Evolutionary conservation across 1,139 yeast genomes (phyloP), one percentile per base, ranked within the genome.

Genomic region (Hyphopichia pseudoburtonii): DNA sequence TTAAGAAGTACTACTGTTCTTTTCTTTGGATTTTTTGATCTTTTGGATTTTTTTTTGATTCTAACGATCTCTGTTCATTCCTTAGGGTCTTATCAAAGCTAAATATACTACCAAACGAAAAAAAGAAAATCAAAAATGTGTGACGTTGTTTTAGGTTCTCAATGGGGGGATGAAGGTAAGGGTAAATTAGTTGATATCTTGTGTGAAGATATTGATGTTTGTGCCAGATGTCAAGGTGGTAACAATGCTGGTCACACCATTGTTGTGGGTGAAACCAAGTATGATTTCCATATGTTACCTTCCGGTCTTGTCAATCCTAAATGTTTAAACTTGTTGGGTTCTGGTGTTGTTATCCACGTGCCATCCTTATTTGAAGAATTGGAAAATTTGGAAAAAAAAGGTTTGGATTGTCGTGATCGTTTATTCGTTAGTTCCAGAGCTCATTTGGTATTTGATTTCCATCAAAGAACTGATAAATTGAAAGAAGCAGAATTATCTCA

Each of bases 151-250:
- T 78, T 92, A 57, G 98, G 98, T 44, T 73, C 97, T 65, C 98
- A 92, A 68, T 92, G 98, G 98, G 99, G 99, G 47, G 99, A 92
- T 61, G 99, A 92, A 79, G 99, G 99, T 60, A 92, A 92, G 64
- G 99, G 99, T 42, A 92, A 94, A 66, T 77, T 92, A 42, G 98
- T 92, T 39, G 98, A 92, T 62, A 74, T 92, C 42, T 76, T 92
- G 40, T 92, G 97, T 64, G 97, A 89, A 56, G 82, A 87, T 51
- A 84, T 90, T 52, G 98, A 92, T 53, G 92, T 92, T 34, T 94
- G 97, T 62, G 97, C 97, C 28, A 80, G 99, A 64, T 90, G 97
- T 67, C 96, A 89, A 59, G 99, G 99, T 64, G 99, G 99, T 55
- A 92, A 92, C 73, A 92, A 92, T 62, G 98, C 98, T 24, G 99